Base-by-base conservation (phyloP, 2,329 filamentous ascomycete species). In the Fonsecaea multimorphosa region DNA sequence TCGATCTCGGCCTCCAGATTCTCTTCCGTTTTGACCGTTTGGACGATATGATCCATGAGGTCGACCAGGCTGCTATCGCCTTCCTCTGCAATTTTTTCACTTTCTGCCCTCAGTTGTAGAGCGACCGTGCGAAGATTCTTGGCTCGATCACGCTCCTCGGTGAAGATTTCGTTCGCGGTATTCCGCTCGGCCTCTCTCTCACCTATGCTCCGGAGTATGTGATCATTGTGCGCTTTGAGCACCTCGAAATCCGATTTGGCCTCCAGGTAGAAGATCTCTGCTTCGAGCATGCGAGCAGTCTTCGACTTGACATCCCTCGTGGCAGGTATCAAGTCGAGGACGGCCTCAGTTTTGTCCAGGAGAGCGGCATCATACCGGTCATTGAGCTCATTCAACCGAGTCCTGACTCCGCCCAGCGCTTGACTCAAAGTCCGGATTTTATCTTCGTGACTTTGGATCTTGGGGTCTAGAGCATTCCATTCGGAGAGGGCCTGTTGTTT, bases 161-260 rank as follows among this genome's bases (percentile, higher is more conserved):
- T 63, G 27, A 63, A 68, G 3, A 57, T 38, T 31, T 46, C 49
- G 14, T 34, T 40, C 22, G 60, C 65, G 27, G 58, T 44, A 11
- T 29, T 52, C 19, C 56, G 36, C n/a, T 70, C 63, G 49, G 78
- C 78, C 8, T 74, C 70, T 12, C 79, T 75, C 3, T 78, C 72
- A 49, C 81, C 78, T 0, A 82, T 76, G 12, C 76, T 76, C 4
- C 81, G 74, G 61, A 84, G 82, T 64, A 92, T 86, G 55, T 86
- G 82, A 8, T 76, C 72, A 71, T 92, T 92, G 64, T 88, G 88
- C 16, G 81, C 80, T 72, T 86, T 85, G n/a, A 97, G 81, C 5
- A 86, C 85, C 52, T 87, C 83, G 2, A 90, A 77, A 73, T 99
- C 95, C 0, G 93, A 97, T n/a, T 83, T 77, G 1, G 92, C 93